A percentile compares a stretch with the other conserved stretches of the same genome.
These are phyloP conservation scores for Solanum gandarillasii DNA, from an alignment of 257 asterid species.

Conservation along the genomic window DNA sequence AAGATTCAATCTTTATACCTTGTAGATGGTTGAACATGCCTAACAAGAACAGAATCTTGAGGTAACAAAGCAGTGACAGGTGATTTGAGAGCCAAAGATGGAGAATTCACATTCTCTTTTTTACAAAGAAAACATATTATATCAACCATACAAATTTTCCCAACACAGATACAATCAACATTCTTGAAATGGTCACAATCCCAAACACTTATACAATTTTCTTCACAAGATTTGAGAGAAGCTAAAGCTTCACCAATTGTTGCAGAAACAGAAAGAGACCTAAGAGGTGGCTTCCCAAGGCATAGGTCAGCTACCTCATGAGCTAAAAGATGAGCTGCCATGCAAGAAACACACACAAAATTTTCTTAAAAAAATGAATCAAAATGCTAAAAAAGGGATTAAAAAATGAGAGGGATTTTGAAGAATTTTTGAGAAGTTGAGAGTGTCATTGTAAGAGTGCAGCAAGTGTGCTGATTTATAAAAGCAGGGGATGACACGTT, in stretches of 20 bases:
- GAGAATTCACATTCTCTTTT: constrained; percentile 44
- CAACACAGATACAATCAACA: constrained; percentile 46
- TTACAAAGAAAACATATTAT: constrained; percentile 53
- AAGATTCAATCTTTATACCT: constrained; percentile 25
- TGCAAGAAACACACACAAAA: constrained; percentile 12
- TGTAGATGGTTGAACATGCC: constrained; percentile 54
- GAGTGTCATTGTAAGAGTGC: background rate
- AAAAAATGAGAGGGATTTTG: background rate
- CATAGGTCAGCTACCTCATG: constrained; percentile 85
- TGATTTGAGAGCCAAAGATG: constrained; percentile 42
- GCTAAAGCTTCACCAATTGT: constrained; percentile 53
- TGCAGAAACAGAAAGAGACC: constrained; percentile 50
- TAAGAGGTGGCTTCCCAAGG: constrained; percentile 84
- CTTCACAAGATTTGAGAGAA: constrained; percentile 43
- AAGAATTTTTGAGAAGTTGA: background rate
- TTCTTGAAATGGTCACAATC: constrained; percentile 42
- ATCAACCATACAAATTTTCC: constrained; percentile 77
- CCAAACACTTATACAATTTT: constrained; percentile 56
- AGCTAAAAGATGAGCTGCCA: constrained; percentile 55
- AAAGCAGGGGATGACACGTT: background rate
- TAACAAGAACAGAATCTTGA: constrained; percentile 23
- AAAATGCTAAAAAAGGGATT: background rate
- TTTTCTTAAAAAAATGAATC: background rate
- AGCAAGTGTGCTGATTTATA: background rate
- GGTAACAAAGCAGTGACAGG: constrained; percentile 56